Evolutionary conservation across 306 rosid genomes (phyloP).

Genomic region (Acacia confusa): DNA sequence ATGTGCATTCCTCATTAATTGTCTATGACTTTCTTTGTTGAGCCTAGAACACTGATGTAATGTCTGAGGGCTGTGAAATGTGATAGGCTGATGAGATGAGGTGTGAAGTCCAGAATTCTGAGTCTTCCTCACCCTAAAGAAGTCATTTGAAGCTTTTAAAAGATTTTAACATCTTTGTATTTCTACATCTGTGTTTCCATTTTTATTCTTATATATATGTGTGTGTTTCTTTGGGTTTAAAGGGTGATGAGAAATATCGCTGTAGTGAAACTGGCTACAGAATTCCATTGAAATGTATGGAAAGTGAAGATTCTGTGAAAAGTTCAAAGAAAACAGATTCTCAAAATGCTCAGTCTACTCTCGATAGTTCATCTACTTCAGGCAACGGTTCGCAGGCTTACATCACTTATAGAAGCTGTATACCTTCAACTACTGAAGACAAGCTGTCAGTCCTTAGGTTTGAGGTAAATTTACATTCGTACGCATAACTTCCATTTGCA

Average conservation of each 20-base stretch:
- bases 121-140: conserved; percentile 7
- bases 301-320: conserved; percentile 48
- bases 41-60: not conserved
- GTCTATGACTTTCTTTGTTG: not conserved
- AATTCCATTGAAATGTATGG: conserved; percentile 83
- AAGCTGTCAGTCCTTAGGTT: conserved; percentile 72
- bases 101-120: conserved; percentile 16
- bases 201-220: not conserved
- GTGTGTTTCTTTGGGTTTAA: conserved; percentile 4
- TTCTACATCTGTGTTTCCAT: not conserved
- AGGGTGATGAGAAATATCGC: conserved; percentile 79
- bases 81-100: conserved; percentile 18
- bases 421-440: conserved; percentile 71
- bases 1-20: not conserved
- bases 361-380: conserved; percentile 49
- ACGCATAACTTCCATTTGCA: conserved; percentile 2
- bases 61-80: conserved; percentile 15
- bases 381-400: conserved; percentile 54
- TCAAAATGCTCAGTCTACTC: conserved; percentile 41
- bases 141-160: conserved; percentile 21
- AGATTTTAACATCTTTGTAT: conserved; percentile 14
- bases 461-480: conserved; percentile 59
- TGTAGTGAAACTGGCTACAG: conserved; percentile 98
- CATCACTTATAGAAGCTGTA: conserved; percentile 89
- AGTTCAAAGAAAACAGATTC: conserved; percentile 37